A percentile compares a stretch with the other conserved stretches of the same genome.
phyloP scores from a whole-genome alignment of 2,329 filamentous ascomycete genomes.

The Pseudogymnoascus sp. region DNA sequence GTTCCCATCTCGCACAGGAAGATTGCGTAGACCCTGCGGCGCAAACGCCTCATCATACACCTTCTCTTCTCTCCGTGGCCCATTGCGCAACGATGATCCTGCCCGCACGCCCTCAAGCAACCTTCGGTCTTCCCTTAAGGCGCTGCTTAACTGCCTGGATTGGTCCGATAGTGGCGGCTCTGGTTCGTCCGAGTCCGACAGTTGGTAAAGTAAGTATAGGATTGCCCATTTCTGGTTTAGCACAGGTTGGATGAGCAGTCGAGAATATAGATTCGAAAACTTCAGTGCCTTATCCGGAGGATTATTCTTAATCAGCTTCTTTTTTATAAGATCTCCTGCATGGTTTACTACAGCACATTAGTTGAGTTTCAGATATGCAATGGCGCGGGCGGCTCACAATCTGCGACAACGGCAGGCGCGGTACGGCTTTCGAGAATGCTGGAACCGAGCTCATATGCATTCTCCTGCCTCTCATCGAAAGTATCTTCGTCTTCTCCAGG shows the following conservation, averaged over 20 bases:
- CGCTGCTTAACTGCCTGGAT: slow-evolving; percentile 14
- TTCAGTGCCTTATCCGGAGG: slow-evolving; percentile 66
- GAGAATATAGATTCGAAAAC: slow-evolving; percentile 85
- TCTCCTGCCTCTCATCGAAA: slow-evolving; percentile 61
- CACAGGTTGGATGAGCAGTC: slow-evolving; percentile 82
- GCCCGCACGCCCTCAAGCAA: slow-evolving; percentile 10
- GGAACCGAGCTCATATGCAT: slow-evolving; percentile 44
- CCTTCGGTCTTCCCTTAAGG: slow-evolving; percentile 14
- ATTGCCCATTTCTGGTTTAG: slow-evolving; percentile 96
- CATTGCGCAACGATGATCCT: slow-evolving; percentile 25
- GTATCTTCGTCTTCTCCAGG: slow-evolving; percentile 58
- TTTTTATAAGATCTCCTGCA: slow-evolving; percentile 85
- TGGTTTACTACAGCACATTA: slow-evolving; percentile 59
- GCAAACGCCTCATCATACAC: slow-evolving; percentile 46
- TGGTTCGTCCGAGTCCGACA: slow-evolving; percentile 51
- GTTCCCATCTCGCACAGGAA: slow-evolving; percentile 25
- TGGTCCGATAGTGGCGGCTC: background rate
- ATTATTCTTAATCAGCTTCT: slow-evolving; percentile 72
- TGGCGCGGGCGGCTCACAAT: slow-evolving; percentile 17
- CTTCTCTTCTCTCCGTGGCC: slow-evolving; percentile 36
- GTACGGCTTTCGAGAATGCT: slow-evolving; percentile 34
- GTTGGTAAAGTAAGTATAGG: slow-evolving; percentile 77
- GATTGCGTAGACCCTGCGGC: slow-evolving; percentile 37
- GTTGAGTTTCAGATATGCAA: background rate
- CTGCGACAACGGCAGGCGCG: slow-evolving; percentile 29